A percentile compares a stretch with the other conserved stretches of the same genome.
Evolutionary conservation across 768 basidiomycete genomes (phyloP).

Genomic region (Tylopilus rubrobrunneus): DNA sequence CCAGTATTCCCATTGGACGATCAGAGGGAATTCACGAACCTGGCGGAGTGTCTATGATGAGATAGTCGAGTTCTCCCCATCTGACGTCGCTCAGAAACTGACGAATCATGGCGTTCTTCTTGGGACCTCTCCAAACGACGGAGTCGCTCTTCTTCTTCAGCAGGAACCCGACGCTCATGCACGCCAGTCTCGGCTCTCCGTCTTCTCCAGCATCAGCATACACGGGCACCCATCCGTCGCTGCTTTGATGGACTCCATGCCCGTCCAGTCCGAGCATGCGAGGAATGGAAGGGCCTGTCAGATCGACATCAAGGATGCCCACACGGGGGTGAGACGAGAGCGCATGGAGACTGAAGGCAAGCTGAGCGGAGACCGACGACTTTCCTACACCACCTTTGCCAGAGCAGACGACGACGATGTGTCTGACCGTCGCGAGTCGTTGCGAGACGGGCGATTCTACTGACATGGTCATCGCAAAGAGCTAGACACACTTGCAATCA

Average conservation of each 20-base stretch:
- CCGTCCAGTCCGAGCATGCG: slow-evolving; percentile 92
- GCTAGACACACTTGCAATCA: neutral
- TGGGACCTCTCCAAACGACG: slow-evolving; percentile 97
- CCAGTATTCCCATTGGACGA: slow-evolving; percentile 1
- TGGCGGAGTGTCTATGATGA: slow-evolving; percentile 94
- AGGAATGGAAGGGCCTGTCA: slow-evolving; percentile 92
- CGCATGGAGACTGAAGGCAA: slow-evolving; percentile 81
- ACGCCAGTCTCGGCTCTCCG: slow-evolving; percentile 65
- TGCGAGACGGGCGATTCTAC: slow-evolving; percentile 60
- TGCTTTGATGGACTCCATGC: slow-evolving; percentile 86
- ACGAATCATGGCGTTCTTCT: slow-evolving; percentile 97
- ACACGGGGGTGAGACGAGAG: slow-evolving; percentile 65
- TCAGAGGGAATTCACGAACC: slow-evolving; percentile 47
- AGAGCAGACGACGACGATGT: slow-evolving; percentile 89
- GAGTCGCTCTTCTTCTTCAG: slow-evolving; percentile 87
- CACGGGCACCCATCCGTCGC: slow-evolving; percentile 96
- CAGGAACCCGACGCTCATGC: slow-evolving; percentile 97
- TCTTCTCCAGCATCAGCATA: slow-evolving; percentile 70
- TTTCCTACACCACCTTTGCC: slow-evolving; percentile 99
- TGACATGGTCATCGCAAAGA: slow-evolving; percentile 16
- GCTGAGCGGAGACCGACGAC: slow-evolving; percentile 90
- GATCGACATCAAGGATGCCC: slow-evolving; percentile 90
- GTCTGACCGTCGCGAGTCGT: slow-evolving; percentile 69
- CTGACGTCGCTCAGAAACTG: slow-evolving; percentile 94
- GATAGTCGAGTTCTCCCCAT: slow-evolving; percentile 91